Conservation (phyloP, 2,329 filamentous ascomycete genomes). For the Drechslerella dactyloides region DNA sequence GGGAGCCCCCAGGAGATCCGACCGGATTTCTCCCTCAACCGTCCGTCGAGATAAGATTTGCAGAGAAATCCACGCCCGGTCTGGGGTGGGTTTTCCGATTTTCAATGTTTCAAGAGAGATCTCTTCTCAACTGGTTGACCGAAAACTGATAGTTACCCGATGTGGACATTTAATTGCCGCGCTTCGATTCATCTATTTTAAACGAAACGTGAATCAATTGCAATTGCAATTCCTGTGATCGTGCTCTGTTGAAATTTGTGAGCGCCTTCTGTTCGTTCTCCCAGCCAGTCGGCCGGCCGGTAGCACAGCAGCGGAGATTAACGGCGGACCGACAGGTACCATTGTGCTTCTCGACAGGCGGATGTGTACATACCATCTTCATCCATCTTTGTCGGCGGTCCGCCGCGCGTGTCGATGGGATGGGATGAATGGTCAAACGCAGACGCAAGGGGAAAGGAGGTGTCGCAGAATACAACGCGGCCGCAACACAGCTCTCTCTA, state of each 20-base stretch:
- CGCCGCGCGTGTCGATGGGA: background rate
- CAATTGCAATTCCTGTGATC: too few species aligned
- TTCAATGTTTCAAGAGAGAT: constrained; percentile 23
- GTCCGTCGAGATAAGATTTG: constrained; percentile 33
- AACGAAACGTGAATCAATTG: too few species aligned
- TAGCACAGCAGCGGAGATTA: constrained; percentile 47
- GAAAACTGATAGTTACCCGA: too few species aligned
- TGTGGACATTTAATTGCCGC: too few species aligned
- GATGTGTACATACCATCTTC: background rate
- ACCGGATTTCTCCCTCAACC: too few species aligned
- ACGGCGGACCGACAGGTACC: constrained; percentile 3
- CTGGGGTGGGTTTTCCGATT: constrained; percentile 15
- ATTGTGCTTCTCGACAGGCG: too few species aligned
- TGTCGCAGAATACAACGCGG: constrained; percentile 38
- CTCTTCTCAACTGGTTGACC: too few species aligned
- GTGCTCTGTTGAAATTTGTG: too few species aligned
- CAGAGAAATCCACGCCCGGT: constrained; percentile 1
- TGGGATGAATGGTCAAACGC: too few species aligned
- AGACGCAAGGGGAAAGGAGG: background rate
- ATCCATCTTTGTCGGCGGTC: background rate
- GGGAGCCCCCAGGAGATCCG: background rate
- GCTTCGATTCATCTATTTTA: too few species aligned
- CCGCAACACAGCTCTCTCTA: constrained; percentile 19
- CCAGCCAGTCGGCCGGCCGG: constrained; percentile 3
- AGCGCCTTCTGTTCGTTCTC: too few species aligned